Evolutionary conservation across 192 early-diverging fungal species (phyloP), one percentile per base, ranked within the genome.

Genomic region (Backusella mclennaniae): DNA sequence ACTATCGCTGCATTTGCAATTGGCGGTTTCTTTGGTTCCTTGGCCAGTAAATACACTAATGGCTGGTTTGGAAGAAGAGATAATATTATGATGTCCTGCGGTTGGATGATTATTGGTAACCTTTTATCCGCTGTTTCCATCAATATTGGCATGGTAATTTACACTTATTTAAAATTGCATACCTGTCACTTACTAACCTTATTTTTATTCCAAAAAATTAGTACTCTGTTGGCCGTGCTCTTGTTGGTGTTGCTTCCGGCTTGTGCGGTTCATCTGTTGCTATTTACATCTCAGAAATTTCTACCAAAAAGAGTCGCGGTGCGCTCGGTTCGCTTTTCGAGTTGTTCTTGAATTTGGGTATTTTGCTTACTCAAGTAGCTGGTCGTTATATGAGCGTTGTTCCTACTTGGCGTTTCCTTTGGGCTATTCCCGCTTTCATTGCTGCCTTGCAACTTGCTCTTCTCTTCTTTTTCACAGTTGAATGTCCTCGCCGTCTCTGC

Each of bases 271-370:
- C 84, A 36, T 82, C 87, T 87, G 3, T 88, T 89, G 35, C 80
- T 26, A 81, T 81, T 44, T 96, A 95, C 77, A 88, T 97, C n/a
- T 89, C 89, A 14, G 96, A 96, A 82, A 90, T 97, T 75, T 86
- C 93, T 0, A 94, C 96, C 0, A 88, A 89, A 6, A 87, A 87
- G 33, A 82, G 86, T 38, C 89, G 94, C 77, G 94, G 93, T 63
- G 79, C 88, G 6, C 80, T 95, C 67, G 93, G 96, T 42, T 88
- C 89, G 36, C 79, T 91, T 69, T 92, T 92, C 78, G 93, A 96
- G 87, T 85, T 95, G 75, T 89, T 90, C 9, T 89, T 96, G 69
- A 93, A 94, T 63, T 46, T 92, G 36, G 96, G 96, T 35, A 92
- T 97, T 75, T 85, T 97, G 78, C 23, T 92, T 6, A 89, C 92